Evolutionary conservation across 2,329 filamentous ascomycete genomes (phyloP).

Genomic region (Penicillium griseofulvum): DNA sequence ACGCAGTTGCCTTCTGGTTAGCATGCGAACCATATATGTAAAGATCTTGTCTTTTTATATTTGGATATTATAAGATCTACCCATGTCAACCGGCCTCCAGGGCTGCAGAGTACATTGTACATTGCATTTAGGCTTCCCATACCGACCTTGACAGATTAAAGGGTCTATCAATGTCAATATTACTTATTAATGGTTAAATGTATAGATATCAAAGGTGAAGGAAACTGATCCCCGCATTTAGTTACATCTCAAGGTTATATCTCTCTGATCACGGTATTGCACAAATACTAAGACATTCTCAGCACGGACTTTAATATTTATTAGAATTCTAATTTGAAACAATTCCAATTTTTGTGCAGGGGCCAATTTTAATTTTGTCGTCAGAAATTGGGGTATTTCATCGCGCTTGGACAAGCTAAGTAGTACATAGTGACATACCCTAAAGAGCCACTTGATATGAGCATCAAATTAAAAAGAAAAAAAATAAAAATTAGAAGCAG

Average conservation of each 20-base stretch:
- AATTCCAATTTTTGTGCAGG: neutral
- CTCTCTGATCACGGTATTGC: neutral
- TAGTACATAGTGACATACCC: neutral
- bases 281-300: neutral
- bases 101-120: neutral
- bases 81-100: neutral
- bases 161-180: neutral
- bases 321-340: neutral
- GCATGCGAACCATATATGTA: neutral
- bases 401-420: neutral
- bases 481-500: rapidly evolving
- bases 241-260: neutral
- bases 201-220: neutral
- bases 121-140: neutral
- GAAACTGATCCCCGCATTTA: neutral
- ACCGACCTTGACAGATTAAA: neutral
- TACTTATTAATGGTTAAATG: neutral
- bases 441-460: neutral
- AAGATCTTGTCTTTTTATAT: slow-evolving; percentile 1
- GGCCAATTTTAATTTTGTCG: neutral
- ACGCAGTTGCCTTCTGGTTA: slow-evolving; percentile 4
- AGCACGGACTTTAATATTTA: neutral
- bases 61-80: neutral
- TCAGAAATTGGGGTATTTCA: neutral
- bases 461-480: neutral